Conservation (phyloP, 179 eudicot species). For the Gypsophila paniculata region DNA sequence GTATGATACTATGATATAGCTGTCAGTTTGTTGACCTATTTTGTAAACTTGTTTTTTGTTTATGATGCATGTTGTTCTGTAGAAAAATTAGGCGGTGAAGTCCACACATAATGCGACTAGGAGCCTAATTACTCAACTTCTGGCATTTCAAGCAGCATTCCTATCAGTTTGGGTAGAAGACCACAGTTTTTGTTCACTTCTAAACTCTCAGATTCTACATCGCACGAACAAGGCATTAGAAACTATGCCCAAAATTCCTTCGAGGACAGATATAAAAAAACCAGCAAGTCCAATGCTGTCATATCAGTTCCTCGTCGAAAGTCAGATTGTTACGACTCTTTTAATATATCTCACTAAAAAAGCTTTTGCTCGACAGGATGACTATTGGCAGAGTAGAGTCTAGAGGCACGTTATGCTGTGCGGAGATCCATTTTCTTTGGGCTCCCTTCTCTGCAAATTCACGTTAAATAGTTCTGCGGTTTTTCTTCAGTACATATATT, state of each 20-base stretch:
- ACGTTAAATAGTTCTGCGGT: constrained; percentile 20
- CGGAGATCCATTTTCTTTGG: constrained; percentile 31
- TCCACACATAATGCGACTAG: constrained; percentile 20
- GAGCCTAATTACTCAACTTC: constrained; percentile 29
- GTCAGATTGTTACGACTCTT: constrained; percentile 31
- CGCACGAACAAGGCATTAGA: constrained; percentile 43
- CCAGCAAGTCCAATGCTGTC: constrained; percentile 15
- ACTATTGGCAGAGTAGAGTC: constrained; percentile 51
- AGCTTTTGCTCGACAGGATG: constrained; percentile 50
- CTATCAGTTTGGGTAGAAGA: no score
- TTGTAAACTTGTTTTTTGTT: background rate
- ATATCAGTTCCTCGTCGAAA: constrained; percentile 26
- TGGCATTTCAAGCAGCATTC: constrained; percentile 27
- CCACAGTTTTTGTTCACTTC: no score
- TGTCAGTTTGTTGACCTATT: background rate
- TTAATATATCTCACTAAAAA: constrained; percentile 25
- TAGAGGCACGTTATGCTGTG: constrained; percentile 68
- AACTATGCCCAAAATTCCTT: constrained; percentile 43
- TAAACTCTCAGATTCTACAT: constrained; percentile 27
- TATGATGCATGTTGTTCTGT: background rate
- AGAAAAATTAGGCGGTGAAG: constrained; percentile 29
- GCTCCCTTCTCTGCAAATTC: constrained; percentile 39
- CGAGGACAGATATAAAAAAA: constrained; percentile 31
- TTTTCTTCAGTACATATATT: constrained; percentile 14
- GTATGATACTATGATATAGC: no score